These are phyloP conservation scores for Ilex paraguariensis DNA, from an alignment of 305 asterid genomes.

Conservation along the genomic window DNA sequence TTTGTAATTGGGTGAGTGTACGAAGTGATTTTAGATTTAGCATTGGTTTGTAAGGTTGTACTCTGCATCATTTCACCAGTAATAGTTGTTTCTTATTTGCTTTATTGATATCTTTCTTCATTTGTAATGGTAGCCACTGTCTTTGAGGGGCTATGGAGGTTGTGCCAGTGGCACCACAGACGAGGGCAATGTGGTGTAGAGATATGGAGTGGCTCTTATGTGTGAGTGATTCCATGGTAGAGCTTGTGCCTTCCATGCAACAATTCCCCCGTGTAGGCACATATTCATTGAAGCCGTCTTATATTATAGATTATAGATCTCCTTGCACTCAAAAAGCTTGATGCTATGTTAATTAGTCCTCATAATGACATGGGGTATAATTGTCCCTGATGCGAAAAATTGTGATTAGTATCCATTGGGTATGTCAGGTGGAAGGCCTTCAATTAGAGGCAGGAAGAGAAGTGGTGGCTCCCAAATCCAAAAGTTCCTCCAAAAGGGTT, in stretches of 20 bases:
- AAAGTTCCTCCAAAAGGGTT: too few species aligned
- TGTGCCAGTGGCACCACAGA: conserved; percentile 63
- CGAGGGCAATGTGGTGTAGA: conserved; percentile 58
- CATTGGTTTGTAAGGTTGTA: too few species aligned
- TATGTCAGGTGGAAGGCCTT: conserved; percentile 21
- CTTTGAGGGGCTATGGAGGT: conserved; percentile 86
- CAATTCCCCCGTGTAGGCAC: conserved; percentile 62
- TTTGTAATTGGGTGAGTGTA: too few species aligned
- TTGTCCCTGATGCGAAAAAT: conserved; percentile 45
- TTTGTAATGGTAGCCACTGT: conserved; percentile 42
- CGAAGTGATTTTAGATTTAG: too few species aligned
- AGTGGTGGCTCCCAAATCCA: too few species aligned
- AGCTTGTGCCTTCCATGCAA: conserved; percentile 78
- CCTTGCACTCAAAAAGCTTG: conserved; percentile 85
- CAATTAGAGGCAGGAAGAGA: too few species aligned
- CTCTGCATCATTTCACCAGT: too few species aligned
- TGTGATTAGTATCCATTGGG: conserved; percentile 30
- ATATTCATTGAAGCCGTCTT: too few species aligned
- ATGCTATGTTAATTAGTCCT: conserved; percentile 13
- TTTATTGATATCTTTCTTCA: too few species aligned
- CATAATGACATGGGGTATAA: conserved; percentile 52
- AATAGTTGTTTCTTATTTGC: too few species aligned
- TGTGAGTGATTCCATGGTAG: conserved; percentile 66
- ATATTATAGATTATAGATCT: too few species aligned
- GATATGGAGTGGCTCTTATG: conserved; percentile 43